Conservation (phyloP, 208 protist genomes). For the Acanthamoeba lugdunensis region DNA sequence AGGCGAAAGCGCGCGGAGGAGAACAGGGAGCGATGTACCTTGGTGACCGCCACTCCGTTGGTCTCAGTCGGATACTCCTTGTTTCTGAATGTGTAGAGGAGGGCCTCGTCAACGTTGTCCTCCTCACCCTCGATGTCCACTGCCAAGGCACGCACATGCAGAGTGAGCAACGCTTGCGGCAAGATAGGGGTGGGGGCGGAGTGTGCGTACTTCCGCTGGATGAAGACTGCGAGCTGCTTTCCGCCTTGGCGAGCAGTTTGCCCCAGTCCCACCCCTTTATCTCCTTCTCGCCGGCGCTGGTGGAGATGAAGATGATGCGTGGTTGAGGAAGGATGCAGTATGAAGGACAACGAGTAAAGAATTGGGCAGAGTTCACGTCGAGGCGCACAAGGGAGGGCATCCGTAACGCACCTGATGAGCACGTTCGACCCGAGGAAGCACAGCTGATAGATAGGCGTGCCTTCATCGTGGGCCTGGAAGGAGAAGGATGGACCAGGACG, state of each 20-base stretch:
- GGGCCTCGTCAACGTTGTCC: neutral
- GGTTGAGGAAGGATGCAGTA: neutral
- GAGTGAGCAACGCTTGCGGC: neutral
- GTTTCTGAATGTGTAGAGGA: neutral
- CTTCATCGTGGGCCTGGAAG: constrained; percentile 30
- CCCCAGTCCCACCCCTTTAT: constrained; percentile 40
- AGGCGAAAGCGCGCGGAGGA: no score
- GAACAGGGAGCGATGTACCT: neutral
- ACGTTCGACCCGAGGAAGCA: constrained; percentile 38
- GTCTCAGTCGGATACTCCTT: neutral
- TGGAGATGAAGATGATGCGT: neutral
- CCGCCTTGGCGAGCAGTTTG: constrained; percentile 23
- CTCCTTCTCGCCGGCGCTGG: constrained; percentile 16
- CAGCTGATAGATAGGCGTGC: constrained; percentile 28
- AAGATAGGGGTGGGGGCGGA: neutral
- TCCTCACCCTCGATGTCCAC: constrained; percentile 21
- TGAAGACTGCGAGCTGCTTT: neutral
- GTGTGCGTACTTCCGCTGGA: neutral
- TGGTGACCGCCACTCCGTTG: constrained; percentile 13
- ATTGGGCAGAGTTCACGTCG: neutral
- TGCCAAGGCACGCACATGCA: neutral
- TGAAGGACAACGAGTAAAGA: neutral
- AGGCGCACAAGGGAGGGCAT: neutral
- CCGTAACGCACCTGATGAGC: neutral
- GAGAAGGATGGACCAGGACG: neutral